Evolutionary conservation across 768 basidiomycete genomes (phyloP).

Genomic region (Leccinellum albellum): DNA sequence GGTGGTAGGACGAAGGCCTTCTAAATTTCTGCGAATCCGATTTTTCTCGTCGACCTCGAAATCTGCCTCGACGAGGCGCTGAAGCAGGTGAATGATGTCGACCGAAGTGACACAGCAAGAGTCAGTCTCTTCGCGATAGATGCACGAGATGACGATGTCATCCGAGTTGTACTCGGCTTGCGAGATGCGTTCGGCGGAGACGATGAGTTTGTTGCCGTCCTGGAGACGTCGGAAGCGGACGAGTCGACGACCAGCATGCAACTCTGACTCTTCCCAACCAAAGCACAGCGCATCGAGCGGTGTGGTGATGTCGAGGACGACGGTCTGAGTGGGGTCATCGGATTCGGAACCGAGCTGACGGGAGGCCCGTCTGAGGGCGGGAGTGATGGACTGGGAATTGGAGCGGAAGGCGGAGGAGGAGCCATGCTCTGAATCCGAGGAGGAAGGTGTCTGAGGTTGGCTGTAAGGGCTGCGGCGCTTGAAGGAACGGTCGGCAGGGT

Average conservation of each 20-base stretch:
- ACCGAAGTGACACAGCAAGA: conserved; percentile 90
- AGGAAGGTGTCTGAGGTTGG: conserved; percentile 39
- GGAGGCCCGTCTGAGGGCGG: conserved; percentile 21
- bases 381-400: conserved; percentile 3
- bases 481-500: conserved; percentile 22
- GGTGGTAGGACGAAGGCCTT: conserved; percentile 87
- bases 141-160: conserved; percentile 90
- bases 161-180: conserved; percentile 71
- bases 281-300: conserved; percentile 52
- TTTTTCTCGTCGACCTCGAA: conserved; percentile 98
- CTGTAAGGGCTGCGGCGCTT: conserved; percentile 40
- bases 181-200: conserved; percentile 71
- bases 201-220: conserved; percentile 70
- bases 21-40: conserved; percentile 88
- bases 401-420: conserved; percentile 20
- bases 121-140: conserved; percentile 75
- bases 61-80: conserved; percentile 64
- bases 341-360: conserved; percentile 26
- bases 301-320: conserved; percentile 58
- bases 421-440: conserved; percentile 37
- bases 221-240: conserved; percentile 82
- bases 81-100: conserved; percentile 91
- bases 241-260: conserved; percentile 68
- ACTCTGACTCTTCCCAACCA: conserved; percentile 65
- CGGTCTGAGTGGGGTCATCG: conserved; percentile 48